Percentiles rank a stretch among this genome's conserved stretches.
phyloP scores from a whole-genome alignment of 169 alveolate genomes.

The Eimeria brunetti region DNA sequence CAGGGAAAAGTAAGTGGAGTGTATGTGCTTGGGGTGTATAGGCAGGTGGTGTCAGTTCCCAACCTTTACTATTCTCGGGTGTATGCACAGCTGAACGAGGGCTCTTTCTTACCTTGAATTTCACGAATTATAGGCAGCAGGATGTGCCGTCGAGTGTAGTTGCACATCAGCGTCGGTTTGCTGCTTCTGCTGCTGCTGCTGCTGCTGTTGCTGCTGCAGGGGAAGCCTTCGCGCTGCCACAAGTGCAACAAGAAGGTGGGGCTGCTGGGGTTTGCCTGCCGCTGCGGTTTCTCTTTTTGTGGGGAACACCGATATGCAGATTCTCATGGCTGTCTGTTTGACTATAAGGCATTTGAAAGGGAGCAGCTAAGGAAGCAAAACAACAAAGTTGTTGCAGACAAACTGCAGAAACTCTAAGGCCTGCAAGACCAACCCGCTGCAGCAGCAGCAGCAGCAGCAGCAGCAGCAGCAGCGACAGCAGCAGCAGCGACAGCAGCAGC shows the following conservation, averaged over 20 bases:
- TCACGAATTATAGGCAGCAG: background rate
- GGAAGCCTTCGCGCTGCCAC: constrained; percentile 89
- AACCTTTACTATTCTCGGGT: background rate
- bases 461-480: constrained; percentile 5
- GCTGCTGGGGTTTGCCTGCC: constrained; percentile 93
- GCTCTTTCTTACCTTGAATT: background rate
- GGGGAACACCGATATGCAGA: constrained; percentile 96
- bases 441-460: constrained; percentile 24
- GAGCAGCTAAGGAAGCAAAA: constrained; percentile 92
- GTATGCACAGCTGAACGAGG: background rate
- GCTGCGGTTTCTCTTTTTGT: constrained; percentile 94
- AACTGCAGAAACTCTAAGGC: constrained; percentile 90
- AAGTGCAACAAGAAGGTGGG: constrained; percentile 94
- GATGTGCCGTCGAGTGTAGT: background rate
- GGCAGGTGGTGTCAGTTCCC: background rate
- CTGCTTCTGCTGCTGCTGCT: background rate
- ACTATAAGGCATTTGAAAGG: constrained; percentile 91
- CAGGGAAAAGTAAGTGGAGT: background rate
- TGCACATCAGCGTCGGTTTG: background rate
- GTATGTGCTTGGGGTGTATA: background rate
- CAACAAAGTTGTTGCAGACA: constrained; percentile 94
- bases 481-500: background rate
- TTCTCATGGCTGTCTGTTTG: constrained; percentile 94
- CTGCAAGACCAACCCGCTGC: background rate
- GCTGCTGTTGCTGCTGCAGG: constrained; percentile 20